Evolutionary conservation across 164 flowering plant species (phyloP).

Genomic region (Magnolia kwangsiensis): DNA sequence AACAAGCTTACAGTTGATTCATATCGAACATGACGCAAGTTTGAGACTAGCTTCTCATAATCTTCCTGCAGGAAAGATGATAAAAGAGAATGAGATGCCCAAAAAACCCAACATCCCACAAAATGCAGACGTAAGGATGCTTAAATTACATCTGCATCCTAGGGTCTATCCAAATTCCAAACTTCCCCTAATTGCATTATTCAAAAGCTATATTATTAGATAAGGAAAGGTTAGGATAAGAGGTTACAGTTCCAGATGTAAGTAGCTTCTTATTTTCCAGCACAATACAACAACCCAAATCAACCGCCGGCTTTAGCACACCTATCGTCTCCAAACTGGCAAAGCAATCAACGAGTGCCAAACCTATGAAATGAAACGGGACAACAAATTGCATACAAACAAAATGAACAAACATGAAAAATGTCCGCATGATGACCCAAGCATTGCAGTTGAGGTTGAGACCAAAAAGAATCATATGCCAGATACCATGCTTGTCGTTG

Average conservation of each 20-base stretch:
- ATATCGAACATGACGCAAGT: slow-evolving; percentile 63
- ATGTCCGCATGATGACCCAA: background rate
- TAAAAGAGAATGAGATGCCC: background rate
- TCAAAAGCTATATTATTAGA: background rate
- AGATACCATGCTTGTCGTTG: no score
- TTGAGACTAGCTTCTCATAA: slow-evolving; percentile 62
- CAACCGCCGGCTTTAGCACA: slow-evolving; percentile 43
- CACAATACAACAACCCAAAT: slow-evolving; percentile 70
- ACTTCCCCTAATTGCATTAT: background rate
- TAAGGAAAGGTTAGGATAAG: slow-evolving; percentile 1
- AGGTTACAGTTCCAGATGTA: slow-evolving; percentile 62
- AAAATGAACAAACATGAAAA: background rate
- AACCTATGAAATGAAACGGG: slow-evolving; percentile 36
- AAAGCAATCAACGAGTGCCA: slow-evolving; percentile 79
- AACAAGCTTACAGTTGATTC: slow-evolving; percentile 81
- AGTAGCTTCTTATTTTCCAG: slow-evolving; percentile 91
- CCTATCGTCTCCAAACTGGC: slow-evolving; percentile 79
- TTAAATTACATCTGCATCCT: no score
- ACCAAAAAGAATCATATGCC: no score
- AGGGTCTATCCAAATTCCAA: background rate
- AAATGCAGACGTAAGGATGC: background rate
- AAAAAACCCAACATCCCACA: background rate
- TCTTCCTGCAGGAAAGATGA: slow-evolving; percentile 49
- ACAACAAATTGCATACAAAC: background rate
- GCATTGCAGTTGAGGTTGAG: no score